Conservation (phyloP, 192 early-diverging fungal species). For the Radiomyces spectabilis region DNA sequence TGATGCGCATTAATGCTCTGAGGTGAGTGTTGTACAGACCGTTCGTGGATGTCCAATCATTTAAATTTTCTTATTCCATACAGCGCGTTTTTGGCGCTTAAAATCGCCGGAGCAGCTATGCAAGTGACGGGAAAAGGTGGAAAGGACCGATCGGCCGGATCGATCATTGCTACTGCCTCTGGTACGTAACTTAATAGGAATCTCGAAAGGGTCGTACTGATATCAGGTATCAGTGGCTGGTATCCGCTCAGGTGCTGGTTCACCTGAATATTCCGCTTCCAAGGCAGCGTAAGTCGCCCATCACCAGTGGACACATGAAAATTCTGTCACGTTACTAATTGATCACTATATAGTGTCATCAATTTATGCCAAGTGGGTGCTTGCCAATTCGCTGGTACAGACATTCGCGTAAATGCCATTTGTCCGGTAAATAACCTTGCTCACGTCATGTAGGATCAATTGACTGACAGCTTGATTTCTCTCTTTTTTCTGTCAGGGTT, state of each 20-base stretch:
- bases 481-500: slow-evolving; percentile 18
- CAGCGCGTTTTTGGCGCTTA: slow-evolving; percentile 42
- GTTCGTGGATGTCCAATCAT: too few species aligned
- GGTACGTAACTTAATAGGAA: slow-evolving; percentile 30
- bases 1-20: slow-evolving; percentile 33
- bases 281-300: slow-evolving; percentile 38
- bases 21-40: slow-evolving; percentile 30
- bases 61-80: too few species aligned
- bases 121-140: slow-evolving; percentile 28
- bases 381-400: slow-evolving; percentile 28
- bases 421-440: slow-evolving; percentile 29
- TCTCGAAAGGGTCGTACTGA: background rate
- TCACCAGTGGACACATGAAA: background rate
- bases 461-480: background rate
- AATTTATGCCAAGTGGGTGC: slow-evolving; percentile 34
- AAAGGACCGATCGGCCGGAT: slow-evolving; percentile 33
- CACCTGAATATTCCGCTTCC: slow-evolving; percentile 44
- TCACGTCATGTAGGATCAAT: background rate
- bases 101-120: slow-evolving; percentile 36
- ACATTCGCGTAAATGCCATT: slow-evolving; percentile 44
- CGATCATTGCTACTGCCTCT: slow-evolving; percentile 44
- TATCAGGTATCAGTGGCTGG: slow-evolving; percentile 27
- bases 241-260: slow-evolving; percentile 40
- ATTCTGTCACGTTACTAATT: background rate
- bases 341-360: slow-evolving; percentile 29